These are phyloP conservation scores for Pichia cabralensis DNA, from an alignment of 805 yeast genomes.

Conservation along the genomic window DNA sequence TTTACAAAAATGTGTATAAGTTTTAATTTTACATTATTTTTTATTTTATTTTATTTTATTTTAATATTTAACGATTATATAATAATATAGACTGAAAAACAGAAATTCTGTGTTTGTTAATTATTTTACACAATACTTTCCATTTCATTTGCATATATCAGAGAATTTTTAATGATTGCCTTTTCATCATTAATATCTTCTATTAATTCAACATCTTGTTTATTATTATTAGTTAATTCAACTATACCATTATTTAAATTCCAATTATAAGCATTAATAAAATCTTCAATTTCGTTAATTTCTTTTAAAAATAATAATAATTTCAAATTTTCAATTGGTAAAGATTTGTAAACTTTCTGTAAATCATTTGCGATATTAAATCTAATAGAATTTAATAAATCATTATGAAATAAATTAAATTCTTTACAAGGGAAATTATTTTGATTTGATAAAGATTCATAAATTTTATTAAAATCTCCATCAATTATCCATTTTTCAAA, in stretches of 20 bases:
- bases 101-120: background rate
- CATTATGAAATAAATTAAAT: constrained; percentile 66
- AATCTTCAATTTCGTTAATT: constrained; percentile 40
- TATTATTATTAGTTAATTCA: constrained; percentile 29
- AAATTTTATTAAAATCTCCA: constrained; percentile 89
- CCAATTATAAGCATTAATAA: constrained; percentile 54
- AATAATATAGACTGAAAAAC: no score
- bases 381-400: constrained; percentile 70
- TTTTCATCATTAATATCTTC: constrained; percentile 30
- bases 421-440: constrained; percentile 62
- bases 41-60: background rate
- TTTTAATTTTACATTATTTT: no score
- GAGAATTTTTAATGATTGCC: constrained; percentile 55
- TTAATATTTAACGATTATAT: background rate
- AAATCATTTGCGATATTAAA: constrained; percentile 78
- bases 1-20: no score
- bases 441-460: constrained; percentile 49
- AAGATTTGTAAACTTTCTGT: constrained; percentile 61
- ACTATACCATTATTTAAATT: constrained; percentile 39
- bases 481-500: constrained; percentile 93
- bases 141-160: constrained; percentile 80
- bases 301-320: constrained; percentile 60
- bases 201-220: constrained; percentile 3
- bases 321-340: constrained; percentile 79
- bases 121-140: constrained; percentile 68